A percentile compares a stretch with the other conserved stretches of the same genome.
phyloP scores from a whole-genome alignment of 192 early-diverging fungal species.

The Linnemannia zychae region DNA sequence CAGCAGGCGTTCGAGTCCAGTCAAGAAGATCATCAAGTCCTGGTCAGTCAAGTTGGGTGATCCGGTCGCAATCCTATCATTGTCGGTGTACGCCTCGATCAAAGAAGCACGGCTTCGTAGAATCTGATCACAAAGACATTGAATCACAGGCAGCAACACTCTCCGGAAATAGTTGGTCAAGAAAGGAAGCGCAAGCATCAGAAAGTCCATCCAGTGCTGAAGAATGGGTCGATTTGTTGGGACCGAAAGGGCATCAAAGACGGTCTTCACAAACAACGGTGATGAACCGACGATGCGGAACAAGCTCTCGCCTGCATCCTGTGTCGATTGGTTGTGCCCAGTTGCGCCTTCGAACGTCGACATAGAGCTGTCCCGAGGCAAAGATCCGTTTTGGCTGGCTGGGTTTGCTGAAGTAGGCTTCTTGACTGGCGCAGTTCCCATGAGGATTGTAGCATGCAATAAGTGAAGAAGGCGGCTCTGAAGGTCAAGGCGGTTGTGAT shows the following conservation, averaged over 20 bases:
- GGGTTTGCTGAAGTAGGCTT: conserved; percentile 2
- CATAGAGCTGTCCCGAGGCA: conserved; percentile 30
- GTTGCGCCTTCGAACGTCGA: conserved; percentile 27
- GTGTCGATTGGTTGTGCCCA: background rate
- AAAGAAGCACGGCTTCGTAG: conserved; percentile 35
- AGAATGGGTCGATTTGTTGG: conserved; percentile 75
- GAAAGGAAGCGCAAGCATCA: conserved; percentile 71
- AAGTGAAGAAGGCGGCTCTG: conserved; percentile 73
- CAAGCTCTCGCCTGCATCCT: conserved; percentile 30
- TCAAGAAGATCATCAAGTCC: conserved; percentile 54
- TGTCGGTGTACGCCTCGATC: conserved; percentile 26
- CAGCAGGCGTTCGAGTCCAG: conserved; percentile 44
- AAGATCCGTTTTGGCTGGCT: background rate
- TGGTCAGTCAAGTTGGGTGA: conserved; percentile 44
- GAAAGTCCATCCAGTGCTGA: conserved; percentile 84
- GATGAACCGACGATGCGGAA: conserved; percentile 55
- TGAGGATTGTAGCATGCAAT: conserved; percentile 64
- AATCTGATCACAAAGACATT: conserved; percentile 75
- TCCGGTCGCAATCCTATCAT: background rate
- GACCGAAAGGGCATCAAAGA: conserved; percentile 70
- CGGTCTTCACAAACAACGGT: conserved; percentile 67
- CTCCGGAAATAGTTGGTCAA: conserved; percentile 71
- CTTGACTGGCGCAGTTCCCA: conserved; percentile 50
- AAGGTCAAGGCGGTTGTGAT: conserved; percentile 61
- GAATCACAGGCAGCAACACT: conserved; percentile 73